Percentiles rank a stretch among this genome's conserved stretches.
Conservation (phyloP, 2,329 filamentous ascomycete genomes). For the Leptographium flavum region DNA sequence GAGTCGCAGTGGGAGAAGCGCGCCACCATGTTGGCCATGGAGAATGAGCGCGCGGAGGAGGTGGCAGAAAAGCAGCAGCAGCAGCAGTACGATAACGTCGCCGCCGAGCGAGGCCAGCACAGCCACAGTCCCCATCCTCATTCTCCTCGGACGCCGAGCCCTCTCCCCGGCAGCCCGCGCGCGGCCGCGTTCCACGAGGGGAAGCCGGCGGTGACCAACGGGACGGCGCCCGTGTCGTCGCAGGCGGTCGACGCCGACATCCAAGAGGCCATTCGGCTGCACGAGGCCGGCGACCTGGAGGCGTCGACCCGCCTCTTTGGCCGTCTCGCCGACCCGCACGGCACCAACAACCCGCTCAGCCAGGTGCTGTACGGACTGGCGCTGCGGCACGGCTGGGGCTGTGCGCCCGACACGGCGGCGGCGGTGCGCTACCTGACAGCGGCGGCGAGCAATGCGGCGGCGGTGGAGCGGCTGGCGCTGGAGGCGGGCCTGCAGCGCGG, state of each 20-base stretch:
- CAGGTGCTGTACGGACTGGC: constrained; percentile 94
- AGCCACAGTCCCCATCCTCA: not conserved
- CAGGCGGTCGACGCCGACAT: constrained; percentile 56
- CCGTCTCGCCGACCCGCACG: constrained; percentile 65
- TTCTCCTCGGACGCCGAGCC: not conserved
- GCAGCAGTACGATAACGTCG: not conserved
- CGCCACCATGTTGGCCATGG: constrained; percentile 72
- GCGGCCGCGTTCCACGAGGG: too few relatives aligned
- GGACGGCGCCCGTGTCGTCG: constrained; percentile 25
- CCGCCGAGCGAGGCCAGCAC: not conserved
- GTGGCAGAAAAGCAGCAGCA: too few relatives aligned
- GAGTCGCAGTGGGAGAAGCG: constrained; percentile 85
- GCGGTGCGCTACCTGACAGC: constrained; percentile 77
- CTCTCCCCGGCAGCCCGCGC: constrained; percentile 8
- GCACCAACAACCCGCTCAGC: constrained; percentile 81
- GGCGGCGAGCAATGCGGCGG: constrained; percentile 80
- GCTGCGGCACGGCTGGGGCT: constrained; percentile 87
- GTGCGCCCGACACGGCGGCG: constrained; percentile 51
- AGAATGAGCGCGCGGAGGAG: constrained; percentile 26
- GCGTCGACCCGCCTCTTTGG: constrained; percentile 77
- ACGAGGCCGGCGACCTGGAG: constrained; percentile 70
- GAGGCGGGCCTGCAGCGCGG: constrained; percentile 83
- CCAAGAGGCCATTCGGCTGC: constrained; percentile 86
- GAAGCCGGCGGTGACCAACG: too few relatives aligned
- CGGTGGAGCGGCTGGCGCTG: constrained; percentile 73